These are phyloP conservation scores for Pseudopyricularia cyperi DNA, from an alignment of 2,329 filamentous ascomycete species.

Conservation along the genomic window DNA sequence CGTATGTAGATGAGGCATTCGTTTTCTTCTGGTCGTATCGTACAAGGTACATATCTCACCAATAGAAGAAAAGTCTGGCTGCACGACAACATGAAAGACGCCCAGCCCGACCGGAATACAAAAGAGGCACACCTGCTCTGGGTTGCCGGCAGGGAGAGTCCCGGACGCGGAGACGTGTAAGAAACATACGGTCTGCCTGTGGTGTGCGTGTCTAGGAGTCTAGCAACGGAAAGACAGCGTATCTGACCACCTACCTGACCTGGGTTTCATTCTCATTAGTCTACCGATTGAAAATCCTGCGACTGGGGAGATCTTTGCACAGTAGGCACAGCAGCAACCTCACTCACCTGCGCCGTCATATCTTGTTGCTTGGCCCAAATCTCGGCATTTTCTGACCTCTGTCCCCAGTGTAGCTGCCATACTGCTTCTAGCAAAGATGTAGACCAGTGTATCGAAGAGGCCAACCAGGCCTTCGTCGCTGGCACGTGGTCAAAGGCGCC, in stretches of 20 bases:
- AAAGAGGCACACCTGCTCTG: constrained; percentile 6
- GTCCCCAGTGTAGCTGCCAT: constrained; percentile 25
- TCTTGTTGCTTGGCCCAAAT: not conserved
- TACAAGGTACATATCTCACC: too few relatives aligned
- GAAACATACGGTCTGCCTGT: not conserved
- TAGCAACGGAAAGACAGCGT: not conserved
- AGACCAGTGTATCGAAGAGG: constrained; percentile 22
- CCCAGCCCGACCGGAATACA: not conserved
- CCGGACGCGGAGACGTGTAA: constrained; percentile 9
- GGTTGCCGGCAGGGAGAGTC: constrained; percentile 7
- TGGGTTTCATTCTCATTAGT: constrained; percentile 8
- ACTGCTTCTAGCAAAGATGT: constrained; percentile 32
- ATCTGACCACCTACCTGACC: too few relatives aligned
- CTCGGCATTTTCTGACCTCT: not conserved
- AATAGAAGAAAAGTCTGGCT: not conserved
- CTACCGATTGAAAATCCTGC: constrained; percentile 14
- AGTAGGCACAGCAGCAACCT: constrained; percentile 4
- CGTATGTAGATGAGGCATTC: too few relatives aligned
- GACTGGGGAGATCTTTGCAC: constrained; percentile 12
- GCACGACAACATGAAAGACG: not conserved
- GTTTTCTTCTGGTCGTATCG: too few relatives aligned
- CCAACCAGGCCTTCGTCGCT: constrained; percentile 31
- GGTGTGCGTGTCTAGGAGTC: not conserved
- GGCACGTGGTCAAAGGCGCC: constrained; percentile 45
- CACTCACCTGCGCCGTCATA: not conserved